Percentiles rank a stretch among this genome's conserved stretches.
phyloP scores from a whole-genome alignment of 768 basidiomycete genomes.

The Calocybe gangraenosa region DNA sequence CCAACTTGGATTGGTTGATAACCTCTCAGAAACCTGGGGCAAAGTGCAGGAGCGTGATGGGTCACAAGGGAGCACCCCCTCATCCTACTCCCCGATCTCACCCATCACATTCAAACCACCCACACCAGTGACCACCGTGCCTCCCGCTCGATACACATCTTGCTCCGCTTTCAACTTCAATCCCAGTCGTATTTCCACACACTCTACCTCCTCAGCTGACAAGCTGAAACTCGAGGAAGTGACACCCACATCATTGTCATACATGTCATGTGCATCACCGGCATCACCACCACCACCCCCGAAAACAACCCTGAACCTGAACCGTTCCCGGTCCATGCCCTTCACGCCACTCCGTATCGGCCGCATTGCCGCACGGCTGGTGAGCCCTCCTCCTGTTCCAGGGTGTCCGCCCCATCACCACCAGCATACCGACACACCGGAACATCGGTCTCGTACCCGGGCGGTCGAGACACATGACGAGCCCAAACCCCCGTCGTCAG shows the following conservation, averaged over 20 bases:
- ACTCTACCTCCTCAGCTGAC: slow-evolving; percentile 2
- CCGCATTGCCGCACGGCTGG: slow-evolving; percentile 3
- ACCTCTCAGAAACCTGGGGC: slow-evolving; percentile 21
- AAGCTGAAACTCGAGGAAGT: slow-evolving; percentile 13
- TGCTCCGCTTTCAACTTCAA: slow-evolving; percentile 1
- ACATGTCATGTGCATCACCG: no score
- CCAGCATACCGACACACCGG: no score
- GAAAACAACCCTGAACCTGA: slow-evolving; percentile 20
- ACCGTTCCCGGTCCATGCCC: slow-evolving; percentile 15
- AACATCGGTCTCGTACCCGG: no score
- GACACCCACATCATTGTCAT: slow-evolving; percentile 1
- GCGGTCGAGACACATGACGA: no score
- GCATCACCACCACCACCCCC: slow-evolving; percentile 9
- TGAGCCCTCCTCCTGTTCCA: not conserved
- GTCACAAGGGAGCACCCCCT: slow-evolving; percentile 9
- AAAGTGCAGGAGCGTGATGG: slow-evolving; percentile 3
- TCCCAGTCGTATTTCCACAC: no score
- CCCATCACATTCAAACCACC: slow-evolving; percentile 28
- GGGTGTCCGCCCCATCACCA: slow-evolving; percentile 2
- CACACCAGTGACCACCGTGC: slow-evolving; percentile 15
- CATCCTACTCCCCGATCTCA: slow-evolving; percentile 20
- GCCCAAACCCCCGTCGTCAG: no score
- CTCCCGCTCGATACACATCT: not conserved
- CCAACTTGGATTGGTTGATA: slow-evolving; percentile 17
- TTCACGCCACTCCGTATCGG: slow-evolving; percentile 12